Base-by-base conservation (phyloP, 257 asterid genomes). In the Verbena officinalis region DNA sequence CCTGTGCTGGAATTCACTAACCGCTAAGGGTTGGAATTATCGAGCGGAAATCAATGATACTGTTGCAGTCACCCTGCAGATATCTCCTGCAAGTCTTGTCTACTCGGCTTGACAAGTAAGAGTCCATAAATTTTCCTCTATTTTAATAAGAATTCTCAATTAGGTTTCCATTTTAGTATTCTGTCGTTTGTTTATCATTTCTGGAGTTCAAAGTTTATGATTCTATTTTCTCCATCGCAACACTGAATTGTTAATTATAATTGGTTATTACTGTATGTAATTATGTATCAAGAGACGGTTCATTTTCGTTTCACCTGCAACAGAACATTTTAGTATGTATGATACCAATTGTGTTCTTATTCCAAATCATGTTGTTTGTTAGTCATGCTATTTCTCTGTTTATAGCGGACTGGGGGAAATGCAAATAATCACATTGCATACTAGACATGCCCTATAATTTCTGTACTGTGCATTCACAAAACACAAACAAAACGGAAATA, bases 11-110 rank as follows among this genome's bases (percentile, higher is more conserved):
- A 44, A 64, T 55, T 59, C 64, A 16, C 19, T 51, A 50, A 49
- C 24, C 36, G 53, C 51, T n/a, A 52, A 27, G 71, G 68, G 65
- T 72, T 67, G 34, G 75, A 50, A 33, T 38, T 59, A 72, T 69
- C 63, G 42, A 68, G 73, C 48, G 31, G 71, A 76, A 56, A 70
- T 58, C 89, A 64, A 91, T 91, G 96, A 86, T 89, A 76, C 87
- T 91, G 48, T 77, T 91, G 76, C 98, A 87, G 75, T 89, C 96
- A 4, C 88, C 84, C 54, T 84, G 95, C 75, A 86, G 86, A 81
- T 91, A 84, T 72, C 95, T 91, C 73, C 90, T 89, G 70, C 95
- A 89, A 88, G 88, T 89, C 85, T 82, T 88, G 85, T 81, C 95
- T 43, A 85, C 84, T 67, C 89, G 96, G 64, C 77, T 84, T 64